Base-by-base conservation (phyloP, 148 eudicot genomes). In the Rhododendron kiyosumense region DNA sequence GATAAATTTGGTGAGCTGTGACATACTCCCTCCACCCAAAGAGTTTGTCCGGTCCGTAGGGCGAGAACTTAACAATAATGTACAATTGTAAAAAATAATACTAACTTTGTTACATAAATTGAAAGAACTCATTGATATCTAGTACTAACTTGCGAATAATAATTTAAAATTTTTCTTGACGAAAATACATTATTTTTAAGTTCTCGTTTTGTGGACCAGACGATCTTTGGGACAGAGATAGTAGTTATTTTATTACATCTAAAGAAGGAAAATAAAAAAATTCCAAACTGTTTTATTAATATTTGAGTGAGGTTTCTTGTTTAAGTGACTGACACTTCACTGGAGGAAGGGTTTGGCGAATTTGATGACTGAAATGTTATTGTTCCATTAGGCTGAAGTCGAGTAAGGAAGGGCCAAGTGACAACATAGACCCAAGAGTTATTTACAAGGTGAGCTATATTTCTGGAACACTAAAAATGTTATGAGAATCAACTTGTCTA, bases 331-430 rank as follows among this genome's bases (percentile, higher is more conserved):
- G 67, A 41, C 43, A 80, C 24, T 51, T 67, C n/a, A 38, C 61
- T 28, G 78, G 13, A 36, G 26, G 26, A 20, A 57, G n/a, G 74
- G 52, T 78, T 78, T 43, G 13, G 20, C 20, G 57, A 46, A 78
- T 43, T 78, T 46, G 57, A 43, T 46, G 13, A 76, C 79, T 7
- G n/a, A 51, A 24, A 51, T 83, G 15, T 79, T 45, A 9, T 59
- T 83, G 59, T 77, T 46, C 45, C 46, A 63, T 34, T 91, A 92
- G 94, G 87, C 84, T 86, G 82, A 90, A 82, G 85, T 85, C 86
- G n/a, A 88, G 89, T 85, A 80, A 61, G 14, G 86, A 41, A 76
- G 84, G 86, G 78, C 76, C 84, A 38, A 78, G 81, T 10, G 49
- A 86, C 52, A 75, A 51, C 73, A 2, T 67, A 4, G 88, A 83